Evolutionary conservation across 768 basidiomycete species (phyloP).

Genomic region (Termitomyces sp.): DNA sequence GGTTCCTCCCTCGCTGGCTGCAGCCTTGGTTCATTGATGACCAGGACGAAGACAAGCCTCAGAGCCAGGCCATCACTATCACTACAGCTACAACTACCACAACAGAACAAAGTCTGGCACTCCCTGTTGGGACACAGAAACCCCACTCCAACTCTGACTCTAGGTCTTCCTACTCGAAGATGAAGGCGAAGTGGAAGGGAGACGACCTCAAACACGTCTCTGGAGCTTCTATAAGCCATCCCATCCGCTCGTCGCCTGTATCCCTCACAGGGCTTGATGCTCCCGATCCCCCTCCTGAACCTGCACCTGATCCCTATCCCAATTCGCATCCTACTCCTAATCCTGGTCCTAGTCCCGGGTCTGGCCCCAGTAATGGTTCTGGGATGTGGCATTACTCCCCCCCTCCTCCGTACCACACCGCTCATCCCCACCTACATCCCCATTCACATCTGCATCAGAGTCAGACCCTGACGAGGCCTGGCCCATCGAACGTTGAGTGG

Average conservation of each 20-base stretch:
- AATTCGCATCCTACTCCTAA: slow-evolving; percentile 7
- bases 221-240: slow-evolving; percentile 26
- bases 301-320: slow-evolving; percentile 10
- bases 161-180: background rate
- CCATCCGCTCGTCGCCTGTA: slow-evolving; percentile 26
- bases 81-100: slow-evolving; percentile 9
- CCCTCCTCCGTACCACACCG: background rate
- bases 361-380: background rate
- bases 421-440: slow-evolving; percentile 27
- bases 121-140: slow-evolving; percentile 20
- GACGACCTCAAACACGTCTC: slow-evolving; percentile 2
- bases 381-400: background rate
- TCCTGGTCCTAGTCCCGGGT: background rate
- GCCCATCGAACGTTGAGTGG: slow-evolving; percentile 37
- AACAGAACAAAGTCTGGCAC: slow-evolving; percentile 17
- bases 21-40: background rate
- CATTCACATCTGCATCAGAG: slow-evolving; percentile 26
- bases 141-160: background rate
- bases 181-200: slow-evolving; percentile 14
- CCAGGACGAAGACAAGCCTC: slow-evolving; percentile 3
- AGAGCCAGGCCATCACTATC: background rate
- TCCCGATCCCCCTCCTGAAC: slow-evolving; percentile 9
- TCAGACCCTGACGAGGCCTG: slow-evolving; percentile 20
- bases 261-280: slow-evolving; percentile 28
- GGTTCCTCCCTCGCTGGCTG: slow-evolving; percentile 21